phyloP scores from a whole-genome alignment of 192 early-diverging fungal genomes.

The Ambispora gerdemannii region DNA sequence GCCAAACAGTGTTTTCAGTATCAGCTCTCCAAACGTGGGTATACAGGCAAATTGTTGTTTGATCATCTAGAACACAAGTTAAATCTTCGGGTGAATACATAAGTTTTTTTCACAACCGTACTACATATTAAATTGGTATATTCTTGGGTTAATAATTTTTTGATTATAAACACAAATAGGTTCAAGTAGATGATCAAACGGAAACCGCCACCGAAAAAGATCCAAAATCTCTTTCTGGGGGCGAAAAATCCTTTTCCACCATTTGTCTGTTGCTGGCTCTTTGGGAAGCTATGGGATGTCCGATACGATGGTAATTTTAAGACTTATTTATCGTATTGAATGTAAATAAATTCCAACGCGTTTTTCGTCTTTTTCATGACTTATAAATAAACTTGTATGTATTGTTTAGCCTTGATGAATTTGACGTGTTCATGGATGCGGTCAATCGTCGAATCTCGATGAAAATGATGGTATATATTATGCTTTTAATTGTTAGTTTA shows the following conservation, averaged over 20 bases:
- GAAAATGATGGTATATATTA: slow-evolving; percentile 68
- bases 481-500: not conserved
- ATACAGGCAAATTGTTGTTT: slow-evolving; percentile 74
- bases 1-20: slow-evolving; percentile 71
- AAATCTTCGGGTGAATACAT: slow-evolving; percentile 52
- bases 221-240: slow-evolving; percentile 89
- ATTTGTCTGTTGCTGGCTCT: slow-evolving; percentile 90
- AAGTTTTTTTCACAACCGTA: not conserved
- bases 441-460: slow-evolving; percentile 89
- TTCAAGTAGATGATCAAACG: slow-evolving; percentile 39
- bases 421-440: slow-evolving; percentile 99
- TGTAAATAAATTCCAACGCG: not conserved
- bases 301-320: slow-evolving; percentile 71
- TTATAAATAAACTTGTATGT: not conserved
- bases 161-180: slow-evolving; percentile 31
- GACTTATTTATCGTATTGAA: not conserved
- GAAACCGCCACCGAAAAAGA: slow-evolving; percentile 66
- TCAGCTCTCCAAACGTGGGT: slow-evolving; percentile 77
- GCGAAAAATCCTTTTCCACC: slow-evolving; percentile 95
- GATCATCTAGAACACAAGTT: slow-evolving; percentile 66
- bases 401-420: slow-evolving; percentile 80
- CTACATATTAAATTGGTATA: not conserved
- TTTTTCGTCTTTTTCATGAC: not conserved
- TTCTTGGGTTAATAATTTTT: slow-evolving; percentile 5
- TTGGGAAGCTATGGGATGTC: slow-evolving; percentile 90